Base-by-base conservation (phyloP, 257 asterid genomes). In the Solanum microdontum region DNA sequence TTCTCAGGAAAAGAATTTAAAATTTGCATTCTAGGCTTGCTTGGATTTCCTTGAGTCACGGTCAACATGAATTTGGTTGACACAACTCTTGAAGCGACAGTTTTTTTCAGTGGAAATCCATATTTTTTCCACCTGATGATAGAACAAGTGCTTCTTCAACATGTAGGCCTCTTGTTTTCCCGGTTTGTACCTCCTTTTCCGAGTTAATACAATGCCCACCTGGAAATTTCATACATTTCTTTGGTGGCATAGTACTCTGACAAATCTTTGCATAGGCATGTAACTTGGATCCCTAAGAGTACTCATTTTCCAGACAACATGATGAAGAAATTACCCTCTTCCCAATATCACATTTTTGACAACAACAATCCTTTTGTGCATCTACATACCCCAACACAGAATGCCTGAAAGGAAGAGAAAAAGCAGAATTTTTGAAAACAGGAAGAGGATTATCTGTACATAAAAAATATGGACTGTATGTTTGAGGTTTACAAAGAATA, bases 331-430 rank as follows among this genome's bases (percentile, higher is more conserved):
- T 37, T 37, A 73, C 45, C 62, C 64, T 80, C 68, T 85, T 58
- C 24, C 68, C 68, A 11, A 26, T 58, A 74, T 76, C 88, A 68
- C 94, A 95, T 32, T 88, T 60, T 89, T 51, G 89, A 24, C 14
- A 43, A 24, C 14, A 43, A 96, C 97, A 95, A 55, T 85, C 90
- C 14, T 72, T 68, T 28, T 86, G 76, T 4, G 32, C 39, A 45
- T 82, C 70, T 88, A 32, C 83, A 76, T 3, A 28, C 51, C 58
- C 72, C 83, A 83, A 51, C 93, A 91, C 87, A 91, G 95, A 95
- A 88, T 95, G 94, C 84, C 95, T 95, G 86, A 76, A 87, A 87
- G 39, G 43, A 88, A 30, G 66, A 76, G n/a, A 62, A 70, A 86
- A 10, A 26, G 10, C 4, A 17, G n/a, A 17, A 1, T 17, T 55